Evolutionary conservation across 768 basidiomycete species (phyloP).

Genomic region (Leccinum ochraceum): DNA sequence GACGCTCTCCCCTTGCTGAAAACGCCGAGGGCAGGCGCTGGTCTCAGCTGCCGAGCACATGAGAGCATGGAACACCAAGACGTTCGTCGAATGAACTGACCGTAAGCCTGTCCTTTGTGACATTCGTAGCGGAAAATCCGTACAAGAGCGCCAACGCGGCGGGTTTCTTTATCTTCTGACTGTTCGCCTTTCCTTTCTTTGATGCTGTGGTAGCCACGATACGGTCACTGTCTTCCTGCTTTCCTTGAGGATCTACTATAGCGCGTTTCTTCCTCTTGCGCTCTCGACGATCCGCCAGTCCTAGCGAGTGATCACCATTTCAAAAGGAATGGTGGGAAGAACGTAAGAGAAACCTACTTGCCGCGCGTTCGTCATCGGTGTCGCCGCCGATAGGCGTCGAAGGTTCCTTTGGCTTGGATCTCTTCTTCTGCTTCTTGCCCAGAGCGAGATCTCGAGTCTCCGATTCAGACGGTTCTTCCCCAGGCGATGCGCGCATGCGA

Average conservation of each 20-base stretch:
- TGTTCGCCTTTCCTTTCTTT: conserved; percentile 16
- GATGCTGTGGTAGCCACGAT: conserved; percentile 1
- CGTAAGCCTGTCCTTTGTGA: conserved; percentile 38
- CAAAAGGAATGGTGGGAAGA: background rate
- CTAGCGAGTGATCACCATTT: conserved; percentile 35
- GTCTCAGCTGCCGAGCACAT: conserved; percentile 29
- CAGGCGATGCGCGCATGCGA: background rate
- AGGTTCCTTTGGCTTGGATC: conserved; percentile 25
- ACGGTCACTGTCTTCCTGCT: conserved; percentile 9
- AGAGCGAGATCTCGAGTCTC: conserved; percentile 5
- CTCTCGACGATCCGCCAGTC: conserved; percentile 64
- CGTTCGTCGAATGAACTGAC: conserved; percentile 18
- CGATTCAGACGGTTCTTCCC: background rate
- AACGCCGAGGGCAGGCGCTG: conserved; percentile 33
- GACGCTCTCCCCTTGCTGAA: conserved; percentile 41
- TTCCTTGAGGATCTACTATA: conserved; percentile 41
- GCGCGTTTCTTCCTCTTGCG: conserved; percentile 59
- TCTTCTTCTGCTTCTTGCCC: conserved; percentile 22
- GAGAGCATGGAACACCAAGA: conserved; percentile 1
- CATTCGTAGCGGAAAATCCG: conserved; percentile 39
- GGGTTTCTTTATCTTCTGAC: conserved; percentile 24
- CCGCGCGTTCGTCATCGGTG: conserved; percentile 38
- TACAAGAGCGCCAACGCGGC: conserved; percentile 38
- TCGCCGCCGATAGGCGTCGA: conserved; percentile 17
- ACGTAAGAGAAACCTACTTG: conserved; percentile 33